Evolutionary conservation across 2,329 filamentous ascomycete genomes (phyloP).

Genomic region (Aspergillus ustus): DNA sequence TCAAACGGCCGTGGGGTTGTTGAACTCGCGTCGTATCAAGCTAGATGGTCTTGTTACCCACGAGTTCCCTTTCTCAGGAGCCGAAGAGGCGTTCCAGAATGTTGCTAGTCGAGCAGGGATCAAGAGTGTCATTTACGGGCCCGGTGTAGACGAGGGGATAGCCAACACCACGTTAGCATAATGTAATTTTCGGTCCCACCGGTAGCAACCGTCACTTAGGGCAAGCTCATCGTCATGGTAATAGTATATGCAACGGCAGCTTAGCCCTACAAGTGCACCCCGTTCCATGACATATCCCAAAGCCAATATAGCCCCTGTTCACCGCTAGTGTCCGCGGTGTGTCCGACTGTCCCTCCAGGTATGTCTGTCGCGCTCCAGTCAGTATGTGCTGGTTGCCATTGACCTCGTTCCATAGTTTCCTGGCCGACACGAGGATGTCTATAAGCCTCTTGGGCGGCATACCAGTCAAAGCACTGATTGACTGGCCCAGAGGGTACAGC

Average conservation of each 20-base stretch:
- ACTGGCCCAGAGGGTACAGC: neutral
- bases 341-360: neutral
- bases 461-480: neutral
- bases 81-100: slow-evolving; percentile 81
- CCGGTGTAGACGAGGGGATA: slow-evolving; percentile 22
- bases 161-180: slow-evolving; percentile 19
- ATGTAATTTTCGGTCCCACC: neutral
- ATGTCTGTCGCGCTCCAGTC: neutral
- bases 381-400: neutral
- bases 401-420: neutral
- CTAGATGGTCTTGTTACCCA: slow-evolving; percentile 77
- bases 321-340: slow-evolving; percentile 14
- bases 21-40: slow-evolving; percentile 64
- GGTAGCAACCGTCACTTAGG: neutral
- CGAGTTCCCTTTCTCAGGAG: slow-evolving; percentile 74
- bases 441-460: neutral
- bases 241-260: neutral
- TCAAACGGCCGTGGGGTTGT: slow-evolving; percentile 73
- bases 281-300: slow-evolving; percentile 36
- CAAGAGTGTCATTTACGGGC: slow-evolving; percentile 46
- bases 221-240: neutral
- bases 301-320: slow-evolving; percentile 37
- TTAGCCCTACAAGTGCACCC: slow-evolving; percentile 6
- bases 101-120: slow-evolving; percentile 73
- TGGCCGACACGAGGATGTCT: neutral